phyloP scores from a whole-genome alignment of 2,329 filamentous ascomycete species.

The Tolypocladium pustulatum region DNA sequence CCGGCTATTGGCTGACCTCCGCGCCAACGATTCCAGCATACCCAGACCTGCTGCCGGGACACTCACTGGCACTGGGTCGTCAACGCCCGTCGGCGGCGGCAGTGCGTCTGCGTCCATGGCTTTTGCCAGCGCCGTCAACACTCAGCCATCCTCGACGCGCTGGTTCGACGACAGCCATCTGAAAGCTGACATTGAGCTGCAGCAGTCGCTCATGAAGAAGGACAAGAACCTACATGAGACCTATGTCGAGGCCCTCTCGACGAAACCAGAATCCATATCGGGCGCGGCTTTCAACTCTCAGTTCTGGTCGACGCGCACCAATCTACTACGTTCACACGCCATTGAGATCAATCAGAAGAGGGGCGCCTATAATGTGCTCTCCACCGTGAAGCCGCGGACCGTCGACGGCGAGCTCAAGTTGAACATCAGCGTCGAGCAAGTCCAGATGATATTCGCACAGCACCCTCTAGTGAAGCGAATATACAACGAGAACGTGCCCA shows the following conservation, averaged over 20 bases:
- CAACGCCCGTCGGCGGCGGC: slow-evolving; percentile 19
- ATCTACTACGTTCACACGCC: slow-evolving; percentile 78
- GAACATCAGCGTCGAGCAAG: slow-evolving; percentile 82
- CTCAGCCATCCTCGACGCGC: slow-evolving; percentile 43
- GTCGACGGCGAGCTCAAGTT: slow-evolving; percentile 53
- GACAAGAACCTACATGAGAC: slow-evolving; percentile 68
- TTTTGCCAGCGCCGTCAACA: slow-evolving; percentile 59
- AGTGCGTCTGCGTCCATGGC: slow-evolving; percentile 61
- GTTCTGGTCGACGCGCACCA: slow-evolving; percentile 88
- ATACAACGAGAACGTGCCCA: slow-evolving; percentile 88
- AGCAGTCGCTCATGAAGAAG: slow-evolving; percentile 79
- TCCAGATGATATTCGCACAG: slow-evolving; percentile 85
- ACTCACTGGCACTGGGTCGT: slow-evolving; percentile 11
- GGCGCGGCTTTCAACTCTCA: slow-evolving; percentile 76
- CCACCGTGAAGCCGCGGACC: slow-evolving; percentile 64
- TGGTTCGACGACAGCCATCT: slow-evolving; percentile 77
- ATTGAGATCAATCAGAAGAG: slow-evolving; percentile 80
- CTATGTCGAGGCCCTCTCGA: slow-evolving; percentile 73
- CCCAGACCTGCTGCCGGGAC: slow-evolving; percentile 32
- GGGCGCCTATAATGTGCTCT: slow-evolving; percentile 88
- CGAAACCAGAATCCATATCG: slow-evolving; percentile 76
- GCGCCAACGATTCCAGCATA: slow-evolving; percentile 41
- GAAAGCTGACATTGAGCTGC: slow-evolving; percentile 67
- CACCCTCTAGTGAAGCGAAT: slow-evolving; percentile 83
- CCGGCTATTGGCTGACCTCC: slow-evolving; percentile 60